phyloP scores from a whole-genome alignment of 2,329 filamentous ascomycete species.

The Talaromyces sp. region DNA sequence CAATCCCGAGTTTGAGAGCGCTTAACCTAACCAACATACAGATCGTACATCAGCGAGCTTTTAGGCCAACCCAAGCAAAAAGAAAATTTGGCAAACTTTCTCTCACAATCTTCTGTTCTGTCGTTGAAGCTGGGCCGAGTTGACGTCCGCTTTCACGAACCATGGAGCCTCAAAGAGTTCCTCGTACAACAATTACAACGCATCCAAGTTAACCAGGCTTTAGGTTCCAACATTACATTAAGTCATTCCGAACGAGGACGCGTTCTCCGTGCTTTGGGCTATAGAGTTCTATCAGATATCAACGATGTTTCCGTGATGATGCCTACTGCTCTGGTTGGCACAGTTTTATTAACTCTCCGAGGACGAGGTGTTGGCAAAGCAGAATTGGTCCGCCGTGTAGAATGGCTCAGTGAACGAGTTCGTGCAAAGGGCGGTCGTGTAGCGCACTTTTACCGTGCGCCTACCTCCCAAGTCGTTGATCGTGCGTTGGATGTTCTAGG shows the following conservation, averaged over 20 bases:
- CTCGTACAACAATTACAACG: constrained; percentile 68
- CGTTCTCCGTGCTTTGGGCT: constrained; percentile 79
- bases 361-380: constrained; percentile 85
- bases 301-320: constrained; percentile 96
- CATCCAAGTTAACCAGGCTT: constrained; percentile 41
- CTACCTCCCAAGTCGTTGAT: constrained; percentile 76
- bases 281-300: constrained; percentile 88
- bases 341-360: constrained; percentile 81
- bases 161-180: constrained; percentile 84
- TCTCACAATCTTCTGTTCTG: constrained; percentile 82
- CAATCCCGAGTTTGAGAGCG: background rate
- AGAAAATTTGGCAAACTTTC: constrained; percentile 83
- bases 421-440: constrained; percentile 83
- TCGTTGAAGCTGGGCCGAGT: constrained; percentile 85
- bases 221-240: constrained; percentile 35
- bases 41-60: constrained; percentile 87
- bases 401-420: constrained; percentile 82
- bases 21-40: constrained; percentile 22
- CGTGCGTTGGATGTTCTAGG: constrained; percentile 88
- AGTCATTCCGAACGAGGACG: constrained; percentile 59
- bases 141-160: constrained; percentile 92
- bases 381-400: constrained; percentile 78
- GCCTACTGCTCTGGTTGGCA: constrained; percentile 94
- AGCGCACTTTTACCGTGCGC: constrained; percentile 80
- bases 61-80: constrained; percentile 92